phyloP scores from a whole-genome alignment of 2,329 filamentous ascomycete genomes.

The Fusarium sp. region DNA sequence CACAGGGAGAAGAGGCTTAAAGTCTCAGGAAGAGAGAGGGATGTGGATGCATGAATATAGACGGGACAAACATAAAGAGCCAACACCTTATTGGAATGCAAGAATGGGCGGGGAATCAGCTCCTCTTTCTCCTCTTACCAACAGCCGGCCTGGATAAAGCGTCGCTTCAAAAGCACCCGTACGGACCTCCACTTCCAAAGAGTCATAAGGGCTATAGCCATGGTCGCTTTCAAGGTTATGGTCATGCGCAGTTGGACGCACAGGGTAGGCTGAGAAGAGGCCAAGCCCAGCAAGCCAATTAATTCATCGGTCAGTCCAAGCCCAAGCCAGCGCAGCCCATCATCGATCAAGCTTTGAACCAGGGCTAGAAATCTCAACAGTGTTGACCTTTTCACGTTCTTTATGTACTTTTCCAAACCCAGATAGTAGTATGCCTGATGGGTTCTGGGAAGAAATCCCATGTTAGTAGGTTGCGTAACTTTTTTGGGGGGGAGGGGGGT shows the following conservation, averaged over 20 bases:
- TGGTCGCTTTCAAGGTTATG: slow-evolving; percentile 11
- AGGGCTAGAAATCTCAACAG: slow-evolving; percentile 4
- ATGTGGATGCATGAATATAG: not conserved
- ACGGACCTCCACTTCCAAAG: slow-evolving; percentile 22
- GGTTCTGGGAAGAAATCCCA: not conserved
- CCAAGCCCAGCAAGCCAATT: slow-evolving; percentile 18
- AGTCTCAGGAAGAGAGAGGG: not conserved
- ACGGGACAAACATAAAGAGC: not conserved
- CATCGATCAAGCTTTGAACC: slow-evolving; percentile 24
- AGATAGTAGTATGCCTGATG: slow-evolving; percentile 12
- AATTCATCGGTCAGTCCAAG: slow-evolving; percentile 25
- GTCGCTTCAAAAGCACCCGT: not conserved
- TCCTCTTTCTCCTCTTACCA: slow-evolving; percentile 2
- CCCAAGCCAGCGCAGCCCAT: slow-evolving; percentile 26
- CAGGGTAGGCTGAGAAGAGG: slow-evolving; percentile 16
- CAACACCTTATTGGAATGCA: not conserved
- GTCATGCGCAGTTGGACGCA: slow-evolving; percentile 31
- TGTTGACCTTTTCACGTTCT: slow-evolving; percentile 7
- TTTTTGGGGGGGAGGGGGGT: slow-evolving; percentile 1
- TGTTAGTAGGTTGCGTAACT: slow-evolving; percentile 11
- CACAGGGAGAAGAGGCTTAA: slow-evolving; percentile 2
- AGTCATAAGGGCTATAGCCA: slow-evolving; percentile 17
- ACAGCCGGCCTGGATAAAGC: slow-evolving; percentile 2
- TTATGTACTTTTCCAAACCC: slow-evolving; percentile 1
- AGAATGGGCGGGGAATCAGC: slow-evolving; percentile 2